Percentiles rank a stretch among this genome's conserved stretches.
These are phyloP conservation scores for Penicillium sp. DNA, from an alignment of 2,329 filamentous ascomycete genomes.

Conservation along the genomic window DNA sequence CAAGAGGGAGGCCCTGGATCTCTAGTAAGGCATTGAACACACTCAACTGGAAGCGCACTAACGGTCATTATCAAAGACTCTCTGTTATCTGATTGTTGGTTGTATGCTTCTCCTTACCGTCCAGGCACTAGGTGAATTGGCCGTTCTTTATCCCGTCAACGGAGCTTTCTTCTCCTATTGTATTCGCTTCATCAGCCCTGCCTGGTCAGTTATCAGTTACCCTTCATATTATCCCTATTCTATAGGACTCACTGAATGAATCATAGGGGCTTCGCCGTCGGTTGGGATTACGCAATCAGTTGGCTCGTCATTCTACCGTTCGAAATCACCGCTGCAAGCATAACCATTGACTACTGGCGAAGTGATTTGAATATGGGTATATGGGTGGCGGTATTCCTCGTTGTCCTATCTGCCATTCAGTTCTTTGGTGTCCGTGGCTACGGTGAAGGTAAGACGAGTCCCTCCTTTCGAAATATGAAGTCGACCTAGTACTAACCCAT, in stretches of 20 bases:
- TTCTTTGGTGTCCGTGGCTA: conserved; percentile 54
- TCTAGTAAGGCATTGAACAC: conserved; percentile 14
- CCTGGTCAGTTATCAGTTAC: conserved; percentile 38
- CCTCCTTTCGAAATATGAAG: not conserved
- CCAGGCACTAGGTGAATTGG: conserved; percentile 58
- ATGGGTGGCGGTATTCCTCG: conserved; percentile 56
- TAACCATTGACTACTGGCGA: conserved; percentile 54
- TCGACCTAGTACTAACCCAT: not conserved
- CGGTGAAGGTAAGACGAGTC: conserved; percentile 18
- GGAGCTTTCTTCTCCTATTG: conserved; percentile 61
- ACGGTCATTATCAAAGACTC: conserved; percentile 13
- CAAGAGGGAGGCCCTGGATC: conserved; percentile 36
- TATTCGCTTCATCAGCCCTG: conserved; percentile 58
- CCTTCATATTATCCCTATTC: not conserved
- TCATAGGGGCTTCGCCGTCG: conserved; percentile 44
- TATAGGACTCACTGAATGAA: not conserved
- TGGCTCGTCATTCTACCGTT: conserved; percentile 78
- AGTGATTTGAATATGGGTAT: conserved; percentile 50
- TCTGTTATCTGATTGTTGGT: conserved; percentile 53
- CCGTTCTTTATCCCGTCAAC: conserved; percentile 59
- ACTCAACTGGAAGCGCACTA: not conserved
- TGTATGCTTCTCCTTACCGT: conserved; percentile 56
- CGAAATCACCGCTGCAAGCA: conserved; percentile 61
- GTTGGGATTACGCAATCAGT: conserved; percentile 66
- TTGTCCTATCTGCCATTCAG: conserved; percentile 50